Conservation (phyloP, 257 asterid genomes). For the Solanum virginianum region DNA sequence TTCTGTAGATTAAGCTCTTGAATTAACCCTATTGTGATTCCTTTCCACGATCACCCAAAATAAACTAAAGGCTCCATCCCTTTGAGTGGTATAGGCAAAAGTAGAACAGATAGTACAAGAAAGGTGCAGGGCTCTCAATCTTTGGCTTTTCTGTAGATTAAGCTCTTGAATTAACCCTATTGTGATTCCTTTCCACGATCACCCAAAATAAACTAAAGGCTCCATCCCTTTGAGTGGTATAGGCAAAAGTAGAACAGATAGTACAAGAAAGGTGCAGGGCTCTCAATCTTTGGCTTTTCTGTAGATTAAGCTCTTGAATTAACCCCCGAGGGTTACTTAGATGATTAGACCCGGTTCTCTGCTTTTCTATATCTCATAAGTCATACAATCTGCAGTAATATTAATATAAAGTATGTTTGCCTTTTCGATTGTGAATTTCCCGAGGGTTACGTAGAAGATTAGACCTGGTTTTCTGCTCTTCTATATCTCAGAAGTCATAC, state of each 20-base stretch:
- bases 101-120: not conserved
- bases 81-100: not conserved
- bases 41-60: not conserved
- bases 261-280: not conserved
- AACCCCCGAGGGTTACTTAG: too few relatives aligned
- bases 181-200: not conserved
- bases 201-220: not conserved
- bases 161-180: not conserved
- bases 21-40: not conserved
- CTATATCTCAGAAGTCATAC: not conserved
- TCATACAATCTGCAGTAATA: too few relatives aligned
- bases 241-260: not conserved
- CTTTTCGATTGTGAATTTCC: too few relatives aligned
- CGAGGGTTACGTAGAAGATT: not conserved
- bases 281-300: not conserved
- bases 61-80: not conserved
- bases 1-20: not conserved
- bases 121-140: not conserved
- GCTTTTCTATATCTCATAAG: too few relatives aligned
- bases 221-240: not conserved
- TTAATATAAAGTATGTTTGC: too few relatives aligned
- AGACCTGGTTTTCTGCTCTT: not conserved
- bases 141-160: not conserved
- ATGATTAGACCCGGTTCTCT: too few relatives aligned
- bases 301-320: not conserved